phyloP scores from a whole-genome alignment of 805 yeast species.

The Wickerhamiella dianesei region DNA sequence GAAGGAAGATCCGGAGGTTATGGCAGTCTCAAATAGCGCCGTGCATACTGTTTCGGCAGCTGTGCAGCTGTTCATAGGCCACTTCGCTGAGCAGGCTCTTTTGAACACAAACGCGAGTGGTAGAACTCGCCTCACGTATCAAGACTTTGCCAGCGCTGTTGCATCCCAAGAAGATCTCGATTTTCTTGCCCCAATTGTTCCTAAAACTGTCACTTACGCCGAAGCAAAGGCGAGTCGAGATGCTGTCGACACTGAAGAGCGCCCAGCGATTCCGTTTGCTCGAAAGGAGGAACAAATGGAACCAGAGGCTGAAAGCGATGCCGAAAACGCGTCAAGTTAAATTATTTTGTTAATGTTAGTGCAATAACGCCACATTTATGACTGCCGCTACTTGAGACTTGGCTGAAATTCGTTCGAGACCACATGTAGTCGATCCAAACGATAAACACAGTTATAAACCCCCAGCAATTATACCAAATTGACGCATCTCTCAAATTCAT shows the following conservation, averaged over 20 bases:
- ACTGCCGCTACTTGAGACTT: too few species aligned
- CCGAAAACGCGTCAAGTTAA: neutral
- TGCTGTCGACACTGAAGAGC: slow-evolving; percentile 5
- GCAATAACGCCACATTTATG: too few species aligned
- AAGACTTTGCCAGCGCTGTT: slow-evolving; percentile 57
- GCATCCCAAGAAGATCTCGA: slow-evolving; percentile 42
- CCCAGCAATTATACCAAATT: too few species aligned
- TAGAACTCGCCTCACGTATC: slow-evolving; percentile 55
- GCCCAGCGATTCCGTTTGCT: slow-evolving; percentile 13
- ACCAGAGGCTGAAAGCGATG: neutral
- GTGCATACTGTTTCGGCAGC: slow-evolving; percentile 69
- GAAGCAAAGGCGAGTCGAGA: slow-evolving; percentile 9
- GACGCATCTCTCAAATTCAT: too few species aligned
- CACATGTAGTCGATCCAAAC: too few species aligned
- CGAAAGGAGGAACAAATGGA: slow-evolving; percentile 14
- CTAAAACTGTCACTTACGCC: slow-evolving; percentile 26
- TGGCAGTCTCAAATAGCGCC: slow-evolving; percentile 53
- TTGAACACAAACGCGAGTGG: slow-evolving; percentile 49
- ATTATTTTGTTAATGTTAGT: too few species aligned
- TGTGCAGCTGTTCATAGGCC: slow-evolving; percentile 58
- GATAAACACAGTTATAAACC: too few species aligned
- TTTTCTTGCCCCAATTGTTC: slow-evolving; percentile 55
- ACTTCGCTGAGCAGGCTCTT: slow-evolving; percentile 57
- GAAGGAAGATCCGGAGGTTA: slow-evolving; percentile 62
- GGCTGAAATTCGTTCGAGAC: too few species aligned